These are phyloP conservation scores for Diaporthe capsici DNA, from an alignment of 2,329 filamentous ascomycete genomes.

Conservation along the genomic window DNA sequence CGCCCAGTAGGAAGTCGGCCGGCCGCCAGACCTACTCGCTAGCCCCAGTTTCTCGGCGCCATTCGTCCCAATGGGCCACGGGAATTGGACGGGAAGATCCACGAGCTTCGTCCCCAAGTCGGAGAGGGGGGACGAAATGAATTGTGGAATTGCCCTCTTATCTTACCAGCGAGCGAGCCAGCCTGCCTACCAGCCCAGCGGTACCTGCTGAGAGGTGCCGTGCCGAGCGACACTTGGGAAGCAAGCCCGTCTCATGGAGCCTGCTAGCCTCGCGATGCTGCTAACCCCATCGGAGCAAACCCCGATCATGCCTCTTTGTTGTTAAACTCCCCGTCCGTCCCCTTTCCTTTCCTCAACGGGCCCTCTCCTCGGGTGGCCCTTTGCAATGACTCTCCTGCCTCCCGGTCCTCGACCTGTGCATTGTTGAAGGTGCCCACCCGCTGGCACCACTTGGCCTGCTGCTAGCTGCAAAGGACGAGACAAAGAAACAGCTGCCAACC, in stretches of 20 bases:
- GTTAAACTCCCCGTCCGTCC: slow-evolving; percentile 15
- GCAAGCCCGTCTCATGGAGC: slow-evolving; percentile 29
- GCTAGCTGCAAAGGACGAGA: neutral
- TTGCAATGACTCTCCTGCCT: neutral
- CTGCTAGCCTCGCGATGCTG: slow-evolving; percentile 17
- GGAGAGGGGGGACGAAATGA: slow-evolving; percentile 18
- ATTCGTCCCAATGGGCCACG: slow-evolving; percentile 24
- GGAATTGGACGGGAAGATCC: slow-evolving; percentile 17
- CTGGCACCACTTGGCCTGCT: neutral
- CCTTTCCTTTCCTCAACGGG: slow-evolving; percentile 13
- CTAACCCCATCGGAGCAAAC: slow-evolving; percentile 35
- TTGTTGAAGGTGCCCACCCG: neutral
- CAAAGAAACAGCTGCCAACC: neutral
- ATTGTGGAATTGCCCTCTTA: slow-evolving; percentile 15
- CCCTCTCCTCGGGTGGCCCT: neutral
- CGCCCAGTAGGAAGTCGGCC: slow-evolving; percentile 25
- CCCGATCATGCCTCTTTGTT: neutral
- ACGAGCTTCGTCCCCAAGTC: slow-evolving; percentile 16
- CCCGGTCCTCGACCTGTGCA: neutral
- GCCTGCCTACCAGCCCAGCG: neutral
- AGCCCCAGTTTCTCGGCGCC: slow-evolving; percentile 26
- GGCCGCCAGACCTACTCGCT: slow-evolving; percentile 8
- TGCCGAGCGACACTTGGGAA: slow-evolving; percentile 14
- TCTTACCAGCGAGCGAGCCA: neutral
- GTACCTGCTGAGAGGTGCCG: slow-evolving; percentile 15